phyloP scores from a whole-genome alignment of 768 basidiomycete genomes.

The Cubamyces sp. region DNA sequence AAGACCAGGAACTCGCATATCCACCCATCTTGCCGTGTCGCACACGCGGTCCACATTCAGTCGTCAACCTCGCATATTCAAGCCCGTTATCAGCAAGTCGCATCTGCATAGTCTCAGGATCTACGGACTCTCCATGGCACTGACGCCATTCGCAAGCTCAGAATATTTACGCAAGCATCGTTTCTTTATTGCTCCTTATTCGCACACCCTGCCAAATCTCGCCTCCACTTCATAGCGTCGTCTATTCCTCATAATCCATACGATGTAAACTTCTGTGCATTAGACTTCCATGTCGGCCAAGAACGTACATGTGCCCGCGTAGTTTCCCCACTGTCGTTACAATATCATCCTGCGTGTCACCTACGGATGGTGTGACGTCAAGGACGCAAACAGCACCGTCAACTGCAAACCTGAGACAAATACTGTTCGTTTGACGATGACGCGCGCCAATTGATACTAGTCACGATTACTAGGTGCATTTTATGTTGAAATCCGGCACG shows the following conservation, averaged over 20 bases:
- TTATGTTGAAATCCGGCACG: no score
- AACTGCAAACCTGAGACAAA: no score
- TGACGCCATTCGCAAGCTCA: not conserved
- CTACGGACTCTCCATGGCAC: not conserved
- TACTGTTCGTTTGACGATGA: no score
- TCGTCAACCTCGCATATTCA: not conserved
- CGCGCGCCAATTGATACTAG: no score
- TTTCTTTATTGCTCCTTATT: slow-evolving; percentile 33
- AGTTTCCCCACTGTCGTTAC: not conserved
- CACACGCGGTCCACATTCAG: not conserved
- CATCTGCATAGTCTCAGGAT: no score
- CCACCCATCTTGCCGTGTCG: slow-evolving; percentile 13
- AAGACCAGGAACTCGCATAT: slow-evolving; percentile 19
- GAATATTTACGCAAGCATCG: slow-evolving; percentile 24
- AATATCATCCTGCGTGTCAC: not conserved
- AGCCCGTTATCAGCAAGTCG: no score
- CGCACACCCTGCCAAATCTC: slow-evolving; percentile 10
- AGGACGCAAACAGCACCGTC: no score
- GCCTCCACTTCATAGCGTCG: not conserved
- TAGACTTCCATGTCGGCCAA: not conserved
- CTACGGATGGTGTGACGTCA: no score
- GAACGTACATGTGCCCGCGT: not conserved
- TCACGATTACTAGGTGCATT: no score
- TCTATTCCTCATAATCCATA: not conserved
- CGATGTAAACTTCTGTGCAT: not conserved